phyloP scores from a whole-genome alignment of 495 filamentous ascomycete genomes.

The Podospora australis region DNA sequence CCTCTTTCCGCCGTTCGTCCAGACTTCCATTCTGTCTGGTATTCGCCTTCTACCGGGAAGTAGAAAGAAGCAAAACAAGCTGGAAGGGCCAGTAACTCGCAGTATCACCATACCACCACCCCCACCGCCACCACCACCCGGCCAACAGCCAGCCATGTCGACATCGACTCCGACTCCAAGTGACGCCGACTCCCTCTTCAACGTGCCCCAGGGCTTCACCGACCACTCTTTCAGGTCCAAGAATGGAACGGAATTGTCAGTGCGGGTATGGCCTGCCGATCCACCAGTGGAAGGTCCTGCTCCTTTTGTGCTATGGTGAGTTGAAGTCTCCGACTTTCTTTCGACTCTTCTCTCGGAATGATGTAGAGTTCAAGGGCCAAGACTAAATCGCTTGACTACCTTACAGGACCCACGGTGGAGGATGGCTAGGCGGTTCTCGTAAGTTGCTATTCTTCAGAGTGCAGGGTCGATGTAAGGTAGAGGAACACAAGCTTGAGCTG shows the following conservation, averaged over 20 bases:
- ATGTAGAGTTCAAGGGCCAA: no score
- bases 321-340: not conserved
- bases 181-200: no score
- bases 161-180: no score
- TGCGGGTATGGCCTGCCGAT: constrained; percentile 22
- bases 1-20: not conserved
- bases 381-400: no score
- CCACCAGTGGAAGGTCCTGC: constrained; percentile 8
- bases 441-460: not conserved
- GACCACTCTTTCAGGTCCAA: constrained; percentile 19
- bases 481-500: not conserved
- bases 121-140: no score
- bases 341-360: not conserved
- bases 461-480: not conserved
- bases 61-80: no score
- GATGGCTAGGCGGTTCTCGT: constrained; percentile 21
- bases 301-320: constrained; percentile 18
- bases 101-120: no score
- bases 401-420: constrained; percentile 24
- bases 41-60: no score
- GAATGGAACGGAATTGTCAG: constrained; percentile 11
- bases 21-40: not conserved
- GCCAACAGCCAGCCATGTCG: no score
- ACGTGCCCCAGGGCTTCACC: constrained; percentile 10
- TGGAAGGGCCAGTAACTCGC: no score